Evolutionary conservation across 371 early-diverging fungal genomes (phyloP).

Genomic region (Saksenaea vasiformis): DNA sequence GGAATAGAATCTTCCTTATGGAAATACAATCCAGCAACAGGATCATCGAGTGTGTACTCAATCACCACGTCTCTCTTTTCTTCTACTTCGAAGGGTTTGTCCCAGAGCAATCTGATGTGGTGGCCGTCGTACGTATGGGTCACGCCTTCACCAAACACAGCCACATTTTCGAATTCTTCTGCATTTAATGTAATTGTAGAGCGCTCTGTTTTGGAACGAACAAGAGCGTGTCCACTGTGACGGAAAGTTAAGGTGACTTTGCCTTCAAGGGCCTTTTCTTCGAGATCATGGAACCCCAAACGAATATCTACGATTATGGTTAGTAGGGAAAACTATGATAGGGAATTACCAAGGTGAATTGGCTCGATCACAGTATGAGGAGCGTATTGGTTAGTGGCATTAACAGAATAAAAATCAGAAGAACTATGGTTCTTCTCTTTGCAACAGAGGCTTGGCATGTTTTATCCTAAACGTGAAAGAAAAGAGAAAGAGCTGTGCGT

Average conservation of each 20-base stretch:
- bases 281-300: conserved; percentile 32
- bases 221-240: conserved; percentile 17
- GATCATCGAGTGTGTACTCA: conserved; percentile 42
- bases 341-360: conserved; percentile 32
- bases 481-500: neutral
- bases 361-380: conserved; percentile 47
- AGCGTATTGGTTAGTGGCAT: conserved; percentile 40
- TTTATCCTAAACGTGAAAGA: neutral
- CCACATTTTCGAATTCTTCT: conserved; percentile 36
- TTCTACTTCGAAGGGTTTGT: conserved; percentile 33
- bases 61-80: conserved; percentile 35
- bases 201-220: conserved; percentile 11
- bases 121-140: conserved; percentile 44
- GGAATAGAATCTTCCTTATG: conserved; percentile 14
- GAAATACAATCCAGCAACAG: conserved; percentile 42
- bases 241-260: conserved; percentile 35
- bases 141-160: conserved; percentile 28
- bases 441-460: conserved; percentile 14
- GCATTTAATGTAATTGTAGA: conserved; percentile 31
- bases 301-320: conserved; percentile 30
- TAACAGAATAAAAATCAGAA: conserved; percentile 22
- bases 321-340: neutral
- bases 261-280: conserved; percentile 14
- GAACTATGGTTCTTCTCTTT: neutral
- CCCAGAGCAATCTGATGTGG: conserved; percentile 36